phyloP scores from a whole-genome alignment of 768 basidiomycete species.

The Fomitopsis pulvina region DNA sequence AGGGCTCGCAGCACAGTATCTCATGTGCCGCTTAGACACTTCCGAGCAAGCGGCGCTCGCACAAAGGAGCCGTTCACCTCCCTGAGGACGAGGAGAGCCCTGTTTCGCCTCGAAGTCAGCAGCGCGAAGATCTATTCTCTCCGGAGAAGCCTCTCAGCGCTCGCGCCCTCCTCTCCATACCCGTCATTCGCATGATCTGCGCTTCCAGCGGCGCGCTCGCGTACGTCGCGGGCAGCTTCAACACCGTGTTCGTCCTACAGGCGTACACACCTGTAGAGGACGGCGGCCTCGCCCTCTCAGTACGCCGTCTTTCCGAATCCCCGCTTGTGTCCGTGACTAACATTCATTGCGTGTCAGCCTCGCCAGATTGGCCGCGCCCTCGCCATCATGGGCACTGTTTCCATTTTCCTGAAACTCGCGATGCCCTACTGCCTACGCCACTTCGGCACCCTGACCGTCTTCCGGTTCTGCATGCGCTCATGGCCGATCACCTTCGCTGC shows the following conservation, averaged over 20 bases:
- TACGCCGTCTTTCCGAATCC: slow-evolving; percentile 26
- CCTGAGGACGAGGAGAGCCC: slow-evolving; percentile 5
- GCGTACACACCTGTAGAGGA: slow-evolving; percentile 53
- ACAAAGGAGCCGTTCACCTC: background rate
- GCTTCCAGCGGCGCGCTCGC: slow-evolving; percentile 44
- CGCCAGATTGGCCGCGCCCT: slow-evolving; percentile 55
- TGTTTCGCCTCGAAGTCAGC: background rate
- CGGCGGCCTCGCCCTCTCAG: slow-evolving; percentile 57
- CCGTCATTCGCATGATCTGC: slow-evolving; percentile 47
- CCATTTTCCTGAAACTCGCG: slow-evolving; percentile 45
- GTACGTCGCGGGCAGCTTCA: slow-evolving; percentile 51
- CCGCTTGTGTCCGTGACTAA: background rate
- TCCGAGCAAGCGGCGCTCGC: slow-evolving; percentile 10
- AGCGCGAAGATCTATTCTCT: slow-evolving; percentile 3
- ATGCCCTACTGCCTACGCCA: slow-evolving; percentile 47
- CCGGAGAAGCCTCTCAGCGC: slow-evolving; percentile 14
- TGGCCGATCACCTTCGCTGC: slow-evolving; percentile 48
- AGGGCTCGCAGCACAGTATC: background rate
- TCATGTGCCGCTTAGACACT: slow-evolving; percentile 15
- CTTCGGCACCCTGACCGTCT: slow-evolving; percentile 41
- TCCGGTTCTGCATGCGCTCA: slow-evolving; percentile 43
- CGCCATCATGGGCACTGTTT: slow-evolving; percentile 42
- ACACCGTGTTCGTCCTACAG: slow-evolving; percentile 61
- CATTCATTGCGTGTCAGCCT: slow-evolving; percentile 26
- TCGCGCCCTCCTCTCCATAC: slow-evolving; percentile 37